Evolutionary conservation across 164 flowering plant genomes (phyloP).

Genomic region (Cinnamomum chago): DNA sequence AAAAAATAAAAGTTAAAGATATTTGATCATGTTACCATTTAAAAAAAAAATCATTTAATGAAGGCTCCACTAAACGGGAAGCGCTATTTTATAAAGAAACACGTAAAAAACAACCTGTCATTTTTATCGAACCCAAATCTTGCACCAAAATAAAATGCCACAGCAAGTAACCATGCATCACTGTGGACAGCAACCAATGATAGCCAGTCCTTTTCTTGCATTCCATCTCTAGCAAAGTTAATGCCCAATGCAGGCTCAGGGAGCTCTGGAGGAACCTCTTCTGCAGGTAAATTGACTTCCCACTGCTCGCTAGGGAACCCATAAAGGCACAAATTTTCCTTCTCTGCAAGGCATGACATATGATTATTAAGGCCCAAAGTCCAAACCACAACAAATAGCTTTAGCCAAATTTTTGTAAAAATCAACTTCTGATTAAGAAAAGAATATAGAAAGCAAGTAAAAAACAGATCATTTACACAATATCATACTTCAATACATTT

Average conservation of each 20-base stretch:
- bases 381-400: not conserved
- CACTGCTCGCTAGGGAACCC: slow-evolving; percentile 78
- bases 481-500: not conserved
- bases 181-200: slow-evolving; percentile 86
- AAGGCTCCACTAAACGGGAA: too few species aligned
- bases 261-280: slow-evolving; percentile 89
- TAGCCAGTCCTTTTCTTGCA: slow-evolving; percentile 86
- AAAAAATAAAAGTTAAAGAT: too few species aligned
- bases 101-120: slow-evolving; percentile 41
- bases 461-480: not conserved
- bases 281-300: slow-evolving; percentile 87
- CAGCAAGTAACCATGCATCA: slow-evolving; percentile 87
- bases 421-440: not conserved
- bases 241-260: slow-evolving; percentile 92
- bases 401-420: not conserved
- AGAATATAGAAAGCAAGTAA: not conserved
- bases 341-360: slow-evolving; percentile 40
- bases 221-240: slow-evolving; percentile 90
- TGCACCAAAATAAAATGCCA: slow-evolving; percentile 76
- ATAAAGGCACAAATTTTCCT: slow-evolving; percentile 82
- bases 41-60: too few species aligned
- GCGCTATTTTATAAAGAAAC: not conserved
- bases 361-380: not conserved
- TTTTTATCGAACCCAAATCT: slow-evolving; percentile 68
- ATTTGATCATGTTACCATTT: too few species aligned